These are phyloP conservation scores for Aspergillus thermomutatus DNA, from an alignment of 2,329 filamentous ascomycete genomes.

Conservation along the genomic window DNA sequence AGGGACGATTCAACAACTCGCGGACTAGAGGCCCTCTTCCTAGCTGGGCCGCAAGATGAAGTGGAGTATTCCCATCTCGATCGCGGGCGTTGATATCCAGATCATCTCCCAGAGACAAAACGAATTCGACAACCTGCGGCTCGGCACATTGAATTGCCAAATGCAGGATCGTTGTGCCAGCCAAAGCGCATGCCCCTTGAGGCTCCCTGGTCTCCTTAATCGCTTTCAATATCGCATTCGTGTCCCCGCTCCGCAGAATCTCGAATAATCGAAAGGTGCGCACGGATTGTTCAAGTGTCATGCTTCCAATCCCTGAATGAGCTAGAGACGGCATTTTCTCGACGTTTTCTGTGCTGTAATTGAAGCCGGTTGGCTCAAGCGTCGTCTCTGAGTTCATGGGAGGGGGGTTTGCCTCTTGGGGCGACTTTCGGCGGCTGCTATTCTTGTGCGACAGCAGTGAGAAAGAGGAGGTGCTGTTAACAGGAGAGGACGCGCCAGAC, in stretches of 20 bases:
- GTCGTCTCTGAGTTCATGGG: constrained; percentile 20
- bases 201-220: constrained; percentile 60
- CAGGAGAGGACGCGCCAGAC: constrained; percentile 23
- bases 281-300: constrained; percentile 85
- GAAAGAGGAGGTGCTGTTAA: constrained; percentile 25
- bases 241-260: constrained; percentile 85
- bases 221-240: constrained; percentile 80
- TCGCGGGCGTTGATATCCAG: constrained; percentile 88
- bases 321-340: constrained; percentile 34
- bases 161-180: constrained; percentile 84
- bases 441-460: constrained; percentile 28
- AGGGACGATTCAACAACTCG: constrained; percentile 74
- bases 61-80: constrained; percentile 87
- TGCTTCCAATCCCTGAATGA: constrained; percentile 31
- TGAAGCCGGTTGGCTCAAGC: constrained; percentile 26
- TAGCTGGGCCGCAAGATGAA: constrained; percentile 82
- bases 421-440: constrained; percentile 30
- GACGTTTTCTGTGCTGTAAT: constrained; percentile 22
- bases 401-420: constrained; percentile 20
- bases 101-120: constrained; percentile 70
- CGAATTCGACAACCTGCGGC: constrained; percentile 85
- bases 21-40: constrained; percentile 78
- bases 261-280: constrained; percentile 93
- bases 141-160: constrained; percentile 95
- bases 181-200: constrained; percentile 43